Conservation (phyloP, 2,329 filamentous ascomycete genomes). For the Blumeriella jaapii region DNA sequence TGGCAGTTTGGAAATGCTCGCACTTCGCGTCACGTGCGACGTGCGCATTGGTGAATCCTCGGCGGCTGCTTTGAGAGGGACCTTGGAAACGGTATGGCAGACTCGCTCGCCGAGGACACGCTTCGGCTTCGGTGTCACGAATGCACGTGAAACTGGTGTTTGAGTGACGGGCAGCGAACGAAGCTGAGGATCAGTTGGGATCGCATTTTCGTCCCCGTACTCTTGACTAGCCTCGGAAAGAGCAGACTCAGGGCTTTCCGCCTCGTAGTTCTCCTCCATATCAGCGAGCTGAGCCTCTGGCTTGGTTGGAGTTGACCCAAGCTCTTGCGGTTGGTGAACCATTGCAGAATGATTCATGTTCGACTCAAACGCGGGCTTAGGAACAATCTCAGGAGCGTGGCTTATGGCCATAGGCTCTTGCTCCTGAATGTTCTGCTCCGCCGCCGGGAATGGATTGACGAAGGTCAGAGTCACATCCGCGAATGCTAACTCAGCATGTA, state of each 20-base stretch:
- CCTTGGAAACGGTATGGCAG: conserved; percentile 67
- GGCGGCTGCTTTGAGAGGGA: conserved; percentile 59
- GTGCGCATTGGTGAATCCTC: conserved; percentile 32
- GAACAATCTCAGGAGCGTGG: background rate
- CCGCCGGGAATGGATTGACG: background rate
- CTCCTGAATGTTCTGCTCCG: too few relatives aligned
- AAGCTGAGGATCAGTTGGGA: conserved; percentile 43
- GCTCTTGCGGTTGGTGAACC: too few relatives aligned
- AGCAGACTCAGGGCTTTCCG: conserved; percentile 37
- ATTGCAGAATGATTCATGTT: too few relatives aligned
- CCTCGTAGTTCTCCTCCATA: too few relatives aligned
- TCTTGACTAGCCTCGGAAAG: conserved; percentile 52
- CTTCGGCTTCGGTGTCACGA: conserved; percentile 22
- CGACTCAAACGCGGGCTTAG: background rate
- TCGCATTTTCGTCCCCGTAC: conserved; percentile 55
- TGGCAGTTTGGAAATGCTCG: conserved; percentile 33
- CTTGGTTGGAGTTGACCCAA: too few relatives aligned
- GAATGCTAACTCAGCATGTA: background rate
- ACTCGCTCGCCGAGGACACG: conserved; percentile 27
- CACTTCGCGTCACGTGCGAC: conserved; percentile 31
- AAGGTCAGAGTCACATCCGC: background rate
- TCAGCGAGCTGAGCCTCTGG: too few relatives aligned
- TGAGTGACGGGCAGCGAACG: conserved; percentile 27
- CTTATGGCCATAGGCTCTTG: too few relatives aligned
- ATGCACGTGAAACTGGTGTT: conserved; percentile 33